phyloP scores from a whole-genome alignment of 129 eudicot species.

The Artemisia annua region DNA sequence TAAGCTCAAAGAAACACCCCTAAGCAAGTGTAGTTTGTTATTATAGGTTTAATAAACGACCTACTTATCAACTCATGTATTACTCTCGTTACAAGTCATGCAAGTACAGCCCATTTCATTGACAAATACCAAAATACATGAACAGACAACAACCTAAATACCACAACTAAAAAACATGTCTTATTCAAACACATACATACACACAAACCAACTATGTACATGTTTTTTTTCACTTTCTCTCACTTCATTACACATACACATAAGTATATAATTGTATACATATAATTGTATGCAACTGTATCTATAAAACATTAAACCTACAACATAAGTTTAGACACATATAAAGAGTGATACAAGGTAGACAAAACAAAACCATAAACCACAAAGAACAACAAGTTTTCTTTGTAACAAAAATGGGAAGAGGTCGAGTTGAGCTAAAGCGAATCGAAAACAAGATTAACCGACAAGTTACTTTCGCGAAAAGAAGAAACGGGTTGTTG shows the following conservation, averaged over 20 bases:
- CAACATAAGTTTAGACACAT: slow-evolving; percentile 3
- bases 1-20: too few relatives aligned
- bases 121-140: not conserved
- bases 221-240: slow-evolving; percentile 20
- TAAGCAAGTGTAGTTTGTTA: too few relatives aligned
- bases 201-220: slow-evolving; percentile 12
- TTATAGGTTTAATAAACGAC: too few relatives aligned
- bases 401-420: slow-evolving; percentile 53
- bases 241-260: slow-evolving; percentile 8
- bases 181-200: not conserved
- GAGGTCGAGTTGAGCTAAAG: slow-evolving; percentile 86
- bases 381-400: not conserved
- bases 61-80: not conserved
- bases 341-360: slow-evolving; percentile 44
- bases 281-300: slow-evolving; percentile 9
- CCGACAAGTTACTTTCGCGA: slow-evolving; percentile 85
- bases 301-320: not conserved
- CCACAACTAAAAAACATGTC: not conserved
- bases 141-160: not conserved
- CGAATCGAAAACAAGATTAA: slow-evolving; percentile 86
- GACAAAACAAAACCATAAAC: slow-evolving; percentile 15
- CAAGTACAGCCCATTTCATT: not conserved
- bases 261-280: not conserved
- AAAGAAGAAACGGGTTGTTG: slow-evolving; percentile 77
- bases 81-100: not conserved